Conservation (phyloP, 495 filamentous ascomycete genomes). For the Pseudoneurospora amorphoporcata region DNA sequence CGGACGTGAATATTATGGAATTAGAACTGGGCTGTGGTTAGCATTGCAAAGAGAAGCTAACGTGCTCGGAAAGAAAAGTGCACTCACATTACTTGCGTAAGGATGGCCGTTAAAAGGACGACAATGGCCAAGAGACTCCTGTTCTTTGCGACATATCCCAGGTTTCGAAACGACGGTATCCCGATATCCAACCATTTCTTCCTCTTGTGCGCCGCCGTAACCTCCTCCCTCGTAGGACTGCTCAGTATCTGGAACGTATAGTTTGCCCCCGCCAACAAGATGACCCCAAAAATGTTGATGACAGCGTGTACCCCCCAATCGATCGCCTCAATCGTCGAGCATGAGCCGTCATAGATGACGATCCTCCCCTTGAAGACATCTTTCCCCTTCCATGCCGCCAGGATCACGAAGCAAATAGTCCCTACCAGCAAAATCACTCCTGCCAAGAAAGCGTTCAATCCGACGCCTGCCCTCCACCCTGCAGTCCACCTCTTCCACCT, state of each 20-base stretch:
- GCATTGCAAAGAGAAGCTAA: not conserved
- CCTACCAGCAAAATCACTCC: conserved; percentile 29
- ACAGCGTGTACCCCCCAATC: conserved; percentile 27
- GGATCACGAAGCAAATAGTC: conserved; percentile 26
- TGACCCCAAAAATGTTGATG: conserved; percentile 26
- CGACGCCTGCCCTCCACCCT: conserved; percentile 32
- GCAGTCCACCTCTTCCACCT: conserved; percentile 13
- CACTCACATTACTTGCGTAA: conserved; percentile 35
- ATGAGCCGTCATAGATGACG: conserved; percentile 26
- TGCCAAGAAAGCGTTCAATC: conserved; percentile 24
- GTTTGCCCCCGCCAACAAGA: conserved; percentile 33
- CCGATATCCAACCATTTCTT: conserved; percentile 45
- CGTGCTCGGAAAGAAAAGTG: not conserved
- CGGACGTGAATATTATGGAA: conserved; percentile 32
- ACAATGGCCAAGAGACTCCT: conserved; percentile 28
- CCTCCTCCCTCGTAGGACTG: conserved; percentile 42
- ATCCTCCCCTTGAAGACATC: conserved; percentile 17
- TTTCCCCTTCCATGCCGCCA: conserved; percentile 19
- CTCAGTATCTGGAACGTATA: conserved; percentile 41
- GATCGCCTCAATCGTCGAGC: conserved; percentile 20
- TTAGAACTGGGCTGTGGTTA: conserved; percentile 29
- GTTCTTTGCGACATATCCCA: conserved; percentile 26
- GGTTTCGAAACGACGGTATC: conserved; percentile 39
- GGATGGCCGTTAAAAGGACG: conserved; percentile 25
- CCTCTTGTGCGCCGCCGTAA: conserved; percentile 35